A percentile compares a stretch with the other conserved stretches of the same genome.
phyloP scores from a whole-genome alignment of 257 asterid genomes.

The Salvia rosmarinus region DNA sequence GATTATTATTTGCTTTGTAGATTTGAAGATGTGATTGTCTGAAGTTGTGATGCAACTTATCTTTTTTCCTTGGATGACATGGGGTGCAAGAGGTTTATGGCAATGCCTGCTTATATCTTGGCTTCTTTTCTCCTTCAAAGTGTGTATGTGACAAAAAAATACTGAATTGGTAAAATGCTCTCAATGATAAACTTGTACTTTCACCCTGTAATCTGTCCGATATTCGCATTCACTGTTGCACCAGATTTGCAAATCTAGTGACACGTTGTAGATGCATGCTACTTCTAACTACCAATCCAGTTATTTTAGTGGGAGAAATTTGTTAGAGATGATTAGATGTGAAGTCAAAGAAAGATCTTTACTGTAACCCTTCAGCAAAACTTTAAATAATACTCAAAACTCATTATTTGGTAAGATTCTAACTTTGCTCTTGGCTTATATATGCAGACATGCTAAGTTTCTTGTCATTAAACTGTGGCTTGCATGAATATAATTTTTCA shows the following conservation, averaged over 20 bases:
- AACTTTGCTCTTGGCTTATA: background rate
- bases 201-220: background rate
- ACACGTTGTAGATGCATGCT: background rate
- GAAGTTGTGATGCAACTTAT: background rate
- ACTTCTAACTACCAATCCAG: background rate
- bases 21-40: background rate
- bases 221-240: background rate
- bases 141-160: background rate
- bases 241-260: background rate
- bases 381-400: background rate
- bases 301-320: slow-evolving; percentile 5
- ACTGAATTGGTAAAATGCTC: background rate
- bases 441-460: slow-evolving; percentile 1
- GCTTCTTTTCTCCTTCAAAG: background rate
- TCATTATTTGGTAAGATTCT: slow-evolving; percentile 21
- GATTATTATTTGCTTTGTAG: background rate
- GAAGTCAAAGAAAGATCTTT: background rate
- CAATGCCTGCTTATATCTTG: background rate
- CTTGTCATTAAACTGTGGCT: slow-evolving; percentile 13
- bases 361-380: background rate
- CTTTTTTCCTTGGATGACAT: background rate
- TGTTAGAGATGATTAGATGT: background rate
- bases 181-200: background rate
- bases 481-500: background rate
- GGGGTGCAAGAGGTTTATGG: background rate